Percentiles rank a stretch among this genome's conserved stretches.
Evolutionary conservation across 108 stramenopile species (phyloP).

Genomic region (Cylindrotheca closterium): DNA sequence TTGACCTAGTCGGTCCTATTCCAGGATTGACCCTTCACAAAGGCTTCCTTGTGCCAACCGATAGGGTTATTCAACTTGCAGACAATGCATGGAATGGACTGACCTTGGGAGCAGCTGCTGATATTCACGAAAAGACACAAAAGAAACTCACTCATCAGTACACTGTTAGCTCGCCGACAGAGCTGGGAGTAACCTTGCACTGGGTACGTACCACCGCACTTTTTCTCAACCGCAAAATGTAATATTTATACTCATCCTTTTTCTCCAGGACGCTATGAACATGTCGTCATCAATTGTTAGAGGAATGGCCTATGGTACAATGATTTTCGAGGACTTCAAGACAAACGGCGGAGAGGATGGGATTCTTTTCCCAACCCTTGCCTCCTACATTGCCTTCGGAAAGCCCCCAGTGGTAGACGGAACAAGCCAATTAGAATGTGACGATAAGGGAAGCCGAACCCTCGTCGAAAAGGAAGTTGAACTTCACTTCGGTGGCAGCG

Average conservation of each 20-base stretch:
- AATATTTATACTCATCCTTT: not conserved
- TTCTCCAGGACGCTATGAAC: constrained; percentile 23
- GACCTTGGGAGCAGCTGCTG: constrained; percentile 58
- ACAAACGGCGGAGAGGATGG: not conserved
- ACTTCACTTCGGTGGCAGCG: constrained; percentile 65
- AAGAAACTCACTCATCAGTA: constrained; percentile 28
- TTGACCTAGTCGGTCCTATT: constrained; percentile 71
- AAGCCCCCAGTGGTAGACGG: constrained; percentile 29
- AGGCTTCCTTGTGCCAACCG: constrained; percentile 42
- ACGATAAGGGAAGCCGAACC: constrained; percentile 3
- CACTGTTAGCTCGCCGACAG: constrained; percentile 37
- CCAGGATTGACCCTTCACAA: constrained; percentile 67
- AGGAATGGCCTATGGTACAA: constrained; percentile 89
- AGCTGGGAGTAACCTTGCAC: constrained; percentile 64
- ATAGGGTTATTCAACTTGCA: constrained; percentile 57
- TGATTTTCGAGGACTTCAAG: constrained; percentile 39
- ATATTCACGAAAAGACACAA: not conserved
- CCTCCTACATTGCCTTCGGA: constrained; percentile 29
- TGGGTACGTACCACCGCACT: constrained; percentile 44
- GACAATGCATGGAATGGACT: constrained; percentile 62
- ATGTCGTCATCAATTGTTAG: constrained; percentile 80
- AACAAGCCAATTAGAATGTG: constrained; percentile 19
- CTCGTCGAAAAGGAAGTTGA: constrained; percentile 61
- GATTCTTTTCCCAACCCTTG: constrained; percentile 44
- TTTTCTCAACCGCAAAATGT: constrained; percentile 3